These are phyloP conservation scores for Euphorbia schlechtendalii DNA, from an alignment of 441 rosid genomes.

Conservation along the genomic window DNA sequence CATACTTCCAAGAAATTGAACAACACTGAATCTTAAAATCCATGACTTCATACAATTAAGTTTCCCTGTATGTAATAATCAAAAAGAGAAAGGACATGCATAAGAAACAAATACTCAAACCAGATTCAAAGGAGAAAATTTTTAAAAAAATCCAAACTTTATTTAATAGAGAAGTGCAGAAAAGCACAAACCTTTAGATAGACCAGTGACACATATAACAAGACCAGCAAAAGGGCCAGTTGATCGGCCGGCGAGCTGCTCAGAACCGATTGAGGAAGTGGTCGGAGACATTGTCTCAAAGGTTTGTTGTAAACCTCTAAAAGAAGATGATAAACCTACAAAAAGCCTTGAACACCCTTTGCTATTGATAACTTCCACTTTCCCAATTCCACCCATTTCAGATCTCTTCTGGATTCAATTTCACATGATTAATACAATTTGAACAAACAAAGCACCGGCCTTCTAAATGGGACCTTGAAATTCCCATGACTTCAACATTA, in stretches of 20 bases:
- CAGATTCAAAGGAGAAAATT: not conserved
- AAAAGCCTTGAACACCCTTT: slow-evolving; percentile 82
- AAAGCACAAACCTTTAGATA: slow-evolving; percentile 65
- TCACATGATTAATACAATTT: not conserved
- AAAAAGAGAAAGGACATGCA: slow-evolving; percentile 11
- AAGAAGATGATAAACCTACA: slow-evolving; percentile 51
- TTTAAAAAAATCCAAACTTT: not conserved
- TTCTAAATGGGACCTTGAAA: slow-evolving; percentile 11
- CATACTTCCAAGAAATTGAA: not conserved
- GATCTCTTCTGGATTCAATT: not conserved
- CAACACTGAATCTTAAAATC: not conserved
- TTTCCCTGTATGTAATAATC: not conserved
- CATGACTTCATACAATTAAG: slow-evolving; percentile 8
- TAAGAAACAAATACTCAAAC: not conserved
- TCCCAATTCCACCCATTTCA: slow-evolving; percentile 29
- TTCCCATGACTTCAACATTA: slow-evolving; percentile 10
- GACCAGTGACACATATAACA: slow-evolving; percentile 88
- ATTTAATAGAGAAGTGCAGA: not conserved
- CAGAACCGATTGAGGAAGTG: slow-evolving; percentile 36
- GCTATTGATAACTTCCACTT: slow-evolving; percentile 59
- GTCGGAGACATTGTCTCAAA: slow-evolving; percentile 43
- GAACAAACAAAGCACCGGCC: slow-evolving; percentile 8
- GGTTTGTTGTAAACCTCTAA: slow-evolving; percentile 36
- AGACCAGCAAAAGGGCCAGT: slow-evolving; percentile 69
- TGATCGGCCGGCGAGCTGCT: slow-evolving; percentile 31